phyloP scores from a whole-genome alignment of 306 rosid genomes.

The Lithocarpus polystachyus region DNA sequence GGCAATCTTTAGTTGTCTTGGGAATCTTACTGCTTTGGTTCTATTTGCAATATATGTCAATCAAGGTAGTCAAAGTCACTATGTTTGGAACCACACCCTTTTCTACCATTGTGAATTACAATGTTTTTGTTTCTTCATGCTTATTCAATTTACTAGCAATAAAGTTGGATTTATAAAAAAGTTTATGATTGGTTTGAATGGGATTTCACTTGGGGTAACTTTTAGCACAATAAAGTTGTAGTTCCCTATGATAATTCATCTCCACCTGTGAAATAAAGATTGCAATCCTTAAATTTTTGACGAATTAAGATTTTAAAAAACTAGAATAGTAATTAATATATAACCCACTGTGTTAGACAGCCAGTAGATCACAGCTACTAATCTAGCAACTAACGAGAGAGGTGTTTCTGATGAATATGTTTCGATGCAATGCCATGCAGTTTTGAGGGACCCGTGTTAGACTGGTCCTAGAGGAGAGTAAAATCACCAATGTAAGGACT shows the following conservation, averaged over 20 bases:
- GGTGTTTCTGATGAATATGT: slow-evolving; percentile 24
- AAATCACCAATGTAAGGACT: not conserved
- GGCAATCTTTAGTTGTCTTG: no score
- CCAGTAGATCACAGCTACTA: not conserved
- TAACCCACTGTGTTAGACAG: not conserved
- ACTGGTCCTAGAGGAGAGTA: slow-evolving; percentile 33
- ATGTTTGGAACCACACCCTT: slow-evolving; percentile 53
- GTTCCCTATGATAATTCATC: slow-evolving; percentile 2
- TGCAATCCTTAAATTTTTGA: not conserved
- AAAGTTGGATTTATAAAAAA: no score
- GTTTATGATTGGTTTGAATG: no score
- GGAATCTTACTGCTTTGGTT: no score
- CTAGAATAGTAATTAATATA: not conserved
- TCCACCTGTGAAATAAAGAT: not conserved
- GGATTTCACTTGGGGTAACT: no score
- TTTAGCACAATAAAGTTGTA: no score
- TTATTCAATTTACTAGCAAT: slow-evolving; percentile 29
- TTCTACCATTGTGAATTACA: slow-evolving; percentile 58
- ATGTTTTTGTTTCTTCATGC: slow-evolving; percentile 61
- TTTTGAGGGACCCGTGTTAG: slow-evolving; percentile 23
- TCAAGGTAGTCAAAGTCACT: slow-evolving; percentile 54
- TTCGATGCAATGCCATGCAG: slow-evolving; percentile 33
- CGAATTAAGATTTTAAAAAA: not conserved
- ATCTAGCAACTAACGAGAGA: slow-evolving; percentile 12
- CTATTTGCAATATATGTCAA: slow-evolving; percentile 68